Base-by-base conservation (phyloP, 306 rosid genomes). In the Phaseolus lunatus region DNA sequence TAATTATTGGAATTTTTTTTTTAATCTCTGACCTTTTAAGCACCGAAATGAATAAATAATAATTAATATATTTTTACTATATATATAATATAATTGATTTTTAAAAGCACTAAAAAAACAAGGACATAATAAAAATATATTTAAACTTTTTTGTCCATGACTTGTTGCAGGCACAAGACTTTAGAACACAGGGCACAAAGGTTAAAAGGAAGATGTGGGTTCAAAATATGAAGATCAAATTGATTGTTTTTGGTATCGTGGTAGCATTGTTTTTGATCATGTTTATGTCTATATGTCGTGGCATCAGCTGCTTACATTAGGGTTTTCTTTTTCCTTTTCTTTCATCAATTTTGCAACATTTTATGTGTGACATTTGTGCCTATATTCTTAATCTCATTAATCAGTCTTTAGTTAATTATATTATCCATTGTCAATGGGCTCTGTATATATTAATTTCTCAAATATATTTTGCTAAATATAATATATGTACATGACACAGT, bases 181-280 rank as follows among this genome's bases (percentile, higher is more conserved):
- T 90, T 80, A 87, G 85, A 85, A 84, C 70, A 18, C 86, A 85
- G 23, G 99, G 97, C 47, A 88, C 92, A 18, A 86, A 90, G 84
- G 58, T 90, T 86, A 95, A 88, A 80, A 85, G 90, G 84, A 92
- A 90, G 89, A 95, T 95, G 99, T 95, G 99, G 99, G 16, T 86
- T 68, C 83, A 92, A 73, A 95, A 95, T 70, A 95, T 95, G 97
- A 95, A 95, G 91, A 85, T 95, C 4, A 95, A 95, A 80, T 79
- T 95, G 89, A 83, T 90, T 63, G 96, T 87, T 73, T 81, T 86
- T 39, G 96, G 88, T 12, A 89, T 92, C 20, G 26, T 75, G 65
- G 1, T 92, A 37, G 88, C 88, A 37, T 79, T 92, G 77, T 9
- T 77, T 86, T 87, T 95, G 72, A 45, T 92, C 70, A 56, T 92